Percentiles rank a stretch among this genome's conserved stretches.
Conservation (phyloP, 805 yeast genomes). For the Ogataea kodamae region DNA sequence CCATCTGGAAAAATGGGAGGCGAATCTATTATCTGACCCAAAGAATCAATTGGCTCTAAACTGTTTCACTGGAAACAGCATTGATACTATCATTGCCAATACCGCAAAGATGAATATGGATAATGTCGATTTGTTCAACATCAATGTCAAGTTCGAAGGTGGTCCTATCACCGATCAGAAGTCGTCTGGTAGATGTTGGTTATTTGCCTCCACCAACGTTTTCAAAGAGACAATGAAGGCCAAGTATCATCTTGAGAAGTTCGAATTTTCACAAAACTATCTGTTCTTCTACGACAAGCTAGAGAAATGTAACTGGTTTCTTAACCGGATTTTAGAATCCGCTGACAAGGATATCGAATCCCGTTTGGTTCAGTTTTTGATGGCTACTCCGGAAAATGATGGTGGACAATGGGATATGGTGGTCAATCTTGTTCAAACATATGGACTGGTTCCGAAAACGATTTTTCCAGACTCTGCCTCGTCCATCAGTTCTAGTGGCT, state of each 20-base stretch:
- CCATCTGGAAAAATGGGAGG: slow-evolving; percentile 44
- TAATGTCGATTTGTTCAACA: slow-evolving; percentile 42
- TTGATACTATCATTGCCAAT: slow-evolving; percentile 41
- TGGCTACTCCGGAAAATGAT: slow-evolving; percentile 67
- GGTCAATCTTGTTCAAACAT: slow-evolving; percentile 68
- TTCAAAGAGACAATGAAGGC: slow-evolving; percentile 63
- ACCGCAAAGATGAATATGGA: slow-evolving; percentile 28
- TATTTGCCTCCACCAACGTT: slow-evolving; percentile 80
- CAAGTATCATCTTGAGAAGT: slow-evolving; percentile 58
- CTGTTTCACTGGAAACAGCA: slow-evolving; percentile 48
- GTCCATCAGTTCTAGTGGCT: slow-evolving; percentile 48
- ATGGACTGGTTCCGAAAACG: slow-evolving; percentile 76
- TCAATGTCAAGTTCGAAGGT: slow-evolving; percentile 46
- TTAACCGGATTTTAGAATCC: slow-evolving; percentile 72
- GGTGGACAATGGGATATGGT: slow-evolving; percentile 94
- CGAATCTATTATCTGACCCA: slow-evolving; percentile 40
- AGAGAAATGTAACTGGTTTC: slow-evolving; percentile 78
- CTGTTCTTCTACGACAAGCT: slow-evolving; percentile 82
- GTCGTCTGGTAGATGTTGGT: slow-evolving; percentile 84
- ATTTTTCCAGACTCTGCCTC: slow-evolving; percentile 68
- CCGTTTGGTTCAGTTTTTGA: slow-evolving; percentile 62
- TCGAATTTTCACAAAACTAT: slow-evolving; percentile 79
- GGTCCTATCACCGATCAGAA: slow-evolving; percentile 73
- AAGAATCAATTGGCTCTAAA: slow-evolving; percentile 52
- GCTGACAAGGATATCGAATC: slow-evolving; percentile 66